A percentile compares a stretch with the other conserved stretches of the same genome.
Conservation (phyloP, 257 asterid genomes). For the Ehretia macrophylla region DNA sequence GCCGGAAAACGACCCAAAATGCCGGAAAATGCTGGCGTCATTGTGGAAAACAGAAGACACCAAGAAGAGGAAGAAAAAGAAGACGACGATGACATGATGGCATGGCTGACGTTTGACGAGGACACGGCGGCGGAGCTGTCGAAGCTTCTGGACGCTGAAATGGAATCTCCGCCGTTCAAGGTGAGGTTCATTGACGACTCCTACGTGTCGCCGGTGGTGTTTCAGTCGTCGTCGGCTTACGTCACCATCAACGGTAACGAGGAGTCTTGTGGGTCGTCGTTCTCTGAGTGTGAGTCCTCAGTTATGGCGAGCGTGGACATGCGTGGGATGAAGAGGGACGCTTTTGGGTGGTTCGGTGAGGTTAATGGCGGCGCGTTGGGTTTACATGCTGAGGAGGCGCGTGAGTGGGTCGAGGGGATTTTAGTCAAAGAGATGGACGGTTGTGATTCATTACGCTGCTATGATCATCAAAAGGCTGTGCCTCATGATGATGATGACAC, state of each 20-base stretch:
- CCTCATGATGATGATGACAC: slow-evolving; percentile 23
- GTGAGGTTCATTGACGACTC: slow-evolving; percentile 62
- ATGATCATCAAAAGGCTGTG: slow-evolving; percentile 1
- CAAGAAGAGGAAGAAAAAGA: slow-evolving; percentile 8
- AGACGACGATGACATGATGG: slow-evolving; percentile 18
- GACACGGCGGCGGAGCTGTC: slow-evolving; percentile 49
- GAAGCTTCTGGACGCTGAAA: not conserved
- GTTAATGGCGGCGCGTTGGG: slow-evolving; percentile 27
- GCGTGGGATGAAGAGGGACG: slow-evolving; percentile 25
- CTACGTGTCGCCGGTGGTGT: slow-evolving; percentile 32
- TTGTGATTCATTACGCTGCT: slow-evolving; percentile 16
- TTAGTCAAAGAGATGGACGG: slow-evolving; percentile 17
- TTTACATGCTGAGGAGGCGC: not conserved
- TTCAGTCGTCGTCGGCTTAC: slow-evolving; percentile 53
- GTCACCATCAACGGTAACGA: slow-evolving; percentile 70
- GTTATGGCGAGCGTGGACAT: slow-evolving; percentile 66
- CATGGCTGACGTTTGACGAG: slow-evolving; percentile 45
- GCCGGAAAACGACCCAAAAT: slow-evolving; percentile 6
- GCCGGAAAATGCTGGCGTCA: not conserved
- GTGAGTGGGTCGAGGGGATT: slow-evolving; percentile 19
- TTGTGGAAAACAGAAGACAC: not conserved
- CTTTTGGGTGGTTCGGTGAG: slow-evolving; percentile 6
- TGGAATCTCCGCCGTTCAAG: slow-evolving; percentile 26
- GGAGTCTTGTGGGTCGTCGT: slow-evolving; percentile 76
- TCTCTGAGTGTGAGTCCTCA: slow-evolving; percentile 53